Conservation (phyloP, 192 early-diverging fungal species). For the Backusella luteola region DNA sequence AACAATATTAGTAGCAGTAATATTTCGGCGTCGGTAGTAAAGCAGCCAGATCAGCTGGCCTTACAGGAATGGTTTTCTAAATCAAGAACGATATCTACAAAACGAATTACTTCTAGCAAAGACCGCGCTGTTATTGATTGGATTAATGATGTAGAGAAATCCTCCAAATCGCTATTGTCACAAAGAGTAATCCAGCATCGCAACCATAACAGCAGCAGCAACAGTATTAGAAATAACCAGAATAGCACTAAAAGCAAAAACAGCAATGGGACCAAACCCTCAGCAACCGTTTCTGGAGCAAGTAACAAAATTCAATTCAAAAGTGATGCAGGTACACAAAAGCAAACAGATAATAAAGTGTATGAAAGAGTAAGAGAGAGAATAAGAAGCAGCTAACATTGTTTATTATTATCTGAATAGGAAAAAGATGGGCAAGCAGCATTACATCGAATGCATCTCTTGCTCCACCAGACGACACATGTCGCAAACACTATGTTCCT, state of each 20-base stretch:
- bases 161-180: neutral
- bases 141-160: slow-evolving; percentile 24
- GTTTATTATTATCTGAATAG: neutral
- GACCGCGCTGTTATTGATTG: slow-evolving; percentile 26
- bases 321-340: slow-evolving; percentile 20
- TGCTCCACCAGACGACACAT: slow-evolving; percentile 12
- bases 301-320: slow-evolving; percentile 18
- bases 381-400: neutral
- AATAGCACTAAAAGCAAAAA: neutral
- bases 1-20: neutral
- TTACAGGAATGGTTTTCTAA: slow-evolving; percentile 32
- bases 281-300: neutral
- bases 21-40: neutral
- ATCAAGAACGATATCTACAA: neutral
- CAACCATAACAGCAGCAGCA: neutral
- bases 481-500: slow-evolving; percentile 18
- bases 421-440: slow-evolving; percentile 8
- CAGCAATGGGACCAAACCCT: neutral
- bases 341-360: neutral
- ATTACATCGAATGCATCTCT: slow-evolving; percentile 16
- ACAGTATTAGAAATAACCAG: neutral
- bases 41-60: slow-evolving; percentile 20
- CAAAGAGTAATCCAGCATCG: neutral
- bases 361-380: neutral
- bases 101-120: neutral